Evolutionary conservation across 257 asterid genomes (phyloP).

Genomic region (Nicotiana paniculata): DNA sequence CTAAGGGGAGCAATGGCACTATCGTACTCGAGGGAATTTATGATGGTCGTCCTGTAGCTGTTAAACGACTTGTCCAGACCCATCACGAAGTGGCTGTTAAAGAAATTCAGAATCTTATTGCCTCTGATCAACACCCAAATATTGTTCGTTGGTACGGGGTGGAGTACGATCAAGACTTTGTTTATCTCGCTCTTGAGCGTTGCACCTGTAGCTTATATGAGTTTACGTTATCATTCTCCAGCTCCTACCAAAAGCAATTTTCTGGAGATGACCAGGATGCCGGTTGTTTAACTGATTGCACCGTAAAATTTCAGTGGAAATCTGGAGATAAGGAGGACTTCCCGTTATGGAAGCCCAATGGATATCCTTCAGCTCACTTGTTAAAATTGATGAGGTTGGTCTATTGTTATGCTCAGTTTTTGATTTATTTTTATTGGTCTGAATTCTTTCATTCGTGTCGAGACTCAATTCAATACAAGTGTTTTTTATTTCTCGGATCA

Average conservation of each 20-base stretch:
- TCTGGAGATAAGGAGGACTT: slow-evolving; percentile 36
- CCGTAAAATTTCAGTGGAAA: slow-evolving; percentile 18
- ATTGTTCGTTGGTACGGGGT: slow-evolving; percentile 89
- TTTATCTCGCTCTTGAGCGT: slow-evolving; percentile 71
- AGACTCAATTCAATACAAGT: neutral
- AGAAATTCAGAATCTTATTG: slow-evolving; percentile 87
- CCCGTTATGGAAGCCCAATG: slow-evolving; percentile 56
- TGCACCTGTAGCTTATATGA: slow-evolving; percentile 74
- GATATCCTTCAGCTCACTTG: slow-evolving; percentile 61
- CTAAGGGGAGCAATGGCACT: slow-evolving; percentile 91
- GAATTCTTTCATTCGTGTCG: neutral
- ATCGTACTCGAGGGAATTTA: slow-evolving; percentile 77
- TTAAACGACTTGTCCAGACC: slow-evolving; percentile 77
- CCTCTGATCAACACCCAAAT: slow-evolving; percentile 85
- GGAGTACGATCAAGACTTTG: slow-evolving; percentile 78
- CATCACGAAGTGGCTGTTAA: slow-evolving; percentile 81
- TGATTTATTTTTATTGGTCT: neutral
- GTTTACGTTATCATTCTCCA: slow-evolving; percentile 33
- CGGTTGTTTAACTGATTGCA: slow-evolving; percentile 9
- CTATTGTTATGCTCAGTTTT: neutral
- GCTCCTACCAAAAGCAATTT: slow-evolving; percentile 21
- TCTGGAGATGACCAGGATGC: slow-evolving; percentile 16
- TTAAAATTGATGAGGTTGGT: slow-evolving; percentile 67
- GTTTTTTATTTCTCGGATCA: neutral
- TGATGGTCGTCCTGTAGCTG: slow-evolving; percentile 86